Evolutionary conservation across 495 filamentous ascomycete genomes (phyloP).

Genomic region (Penicillium waksmanii): DNA sequence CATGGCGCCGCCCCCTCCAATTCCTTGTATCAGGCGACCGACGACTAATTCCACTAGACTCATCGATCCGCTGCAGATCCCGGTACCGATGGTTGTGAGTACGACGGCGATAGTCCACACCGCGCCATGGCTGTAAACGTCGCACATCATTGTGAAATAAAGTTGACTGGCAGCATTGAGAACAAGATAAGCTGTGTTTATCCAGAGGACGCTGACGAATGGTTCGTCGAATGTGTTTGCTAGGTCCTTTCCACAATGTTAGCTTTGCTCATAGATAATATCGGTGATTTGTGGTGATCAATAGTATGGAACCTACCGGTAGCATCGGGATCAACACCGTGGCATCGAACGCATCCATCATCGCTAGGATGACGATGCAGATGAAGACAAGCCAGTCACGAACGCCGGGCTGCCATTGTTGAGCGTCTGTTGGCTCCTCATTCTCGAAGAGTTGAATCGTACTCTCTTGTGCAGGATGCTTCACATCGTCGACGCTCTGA

Average conservation of each 20-base stretch:
- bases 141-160: slow-evolving; percentile 44
- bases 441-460: slow-evolving; percentile 28
- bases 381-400: slow-evolving; percentile 40
- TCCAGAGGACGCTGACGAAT: slow-evolving; percentile 44
- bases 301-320: slow-evolving; percentile 19
- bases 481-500: slow-evolving; percentile 24
- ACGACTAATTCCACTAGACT: slow-evolving; percentile 64
- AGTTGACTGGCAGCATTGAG: slow-evolving; percentile 42
- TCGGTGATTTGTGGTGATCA: neutral
- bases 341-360: slow-evolving; percentile 47
- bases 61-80: slow-evolving; percentile 61
- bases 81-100: slow-evolving; percentile 61
- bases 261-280: neutral
- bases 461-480: slow-evolving; percentile 22
- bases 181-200: slow-evolving; percentile 44
- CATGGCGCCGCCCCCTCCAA: slow-evolving; percentile 73
- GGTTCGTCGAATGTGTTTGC: slow-evolving; percentile 33
- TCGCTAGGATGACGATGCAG: slow-evolving; percentile 37
- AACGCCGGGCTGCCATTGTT: slow-evolving; percentile 30
- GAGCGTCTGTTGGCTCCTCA: slow-evolving; percentile 12
- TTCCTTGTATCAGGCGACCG: slow-evolving; percentile 68
- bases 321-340: slow-evolving; percentile 39
- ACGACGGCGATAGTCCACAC: slow-evolving; percentile 55
- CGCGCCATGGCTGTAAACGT: slow-evolving; percentile 43
- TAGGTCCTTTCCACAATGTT: slow-evolving; percentile 27